Evolutionary conservation across 2,329 filamentous ascomycete species (phyloP).

Genomic region (Fusarium sp.): DNA sequence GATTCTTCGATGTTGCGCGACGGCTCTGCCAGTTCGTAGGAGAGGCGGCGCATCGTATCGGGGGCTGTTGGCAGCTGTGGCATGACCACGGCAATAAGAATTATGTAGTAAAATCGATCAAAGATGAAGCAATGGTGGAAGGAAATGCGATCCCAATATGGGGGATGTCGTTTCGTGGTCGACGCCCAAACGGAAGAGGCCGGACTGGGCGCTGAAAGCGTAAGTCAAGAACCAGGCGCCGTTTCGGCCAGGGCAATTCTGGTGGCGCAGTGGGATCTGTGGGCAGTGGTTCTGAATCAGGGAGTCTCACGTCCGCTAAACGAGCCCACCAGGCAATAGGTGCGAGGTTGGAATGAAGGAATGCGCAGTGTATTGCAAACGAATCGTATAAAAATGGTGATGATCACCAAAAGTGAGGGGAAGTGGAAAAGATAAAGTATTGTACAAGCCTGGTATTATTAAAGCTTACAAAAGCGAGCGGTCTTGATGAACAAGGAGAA

Average conservation of each 20-base stretch:
- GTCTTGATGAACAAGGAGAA: conserved; percentile 10
- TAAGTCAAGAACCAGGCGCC: conserved; percentile 11
- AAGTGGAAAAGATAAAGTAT: background rate
- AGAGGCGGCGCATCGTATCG: conserved; percentile 57
- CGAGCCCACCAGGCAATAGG: conserved; percentile 21
- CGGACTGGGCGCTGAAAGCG: conserved; percentile 19
- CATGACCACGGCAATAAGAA: conserved; percentile 17
- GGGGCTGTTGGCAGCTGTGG: conserved; percentile 34
- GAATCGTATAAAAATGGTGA: conserved; percentile 1
- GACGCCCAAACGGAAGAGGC: conserved; percentile 18
- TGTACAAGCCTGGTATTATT: conserved; percentile 18
- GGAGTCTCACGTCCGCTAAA: conserved; percentile 26
- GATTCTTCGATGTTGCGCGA: conserved; percentile 55
- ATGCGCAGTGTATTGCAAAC: conserved; percentile 15
- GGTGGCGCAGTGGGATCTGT: conserved; percentile 39
- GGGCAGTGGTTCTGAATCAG: conserved; percentile 29
- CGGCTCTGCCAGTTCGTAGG: conserved; percentile 56
- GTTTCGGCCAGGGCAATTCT: conserved; percentile 24
- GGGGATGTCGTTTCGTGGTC: conserved; percentile 8
- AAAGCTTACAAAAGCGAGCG: conserved; percentile 18
- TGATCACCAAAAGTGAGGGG: conserved; percentile 4
- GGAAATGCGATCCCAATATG: conserved; percentile 10
- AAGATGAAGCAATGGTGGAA: conserved; percentile 4
- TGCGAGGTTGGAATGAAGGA: conserved; percentile 27
- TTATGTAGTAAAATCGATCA: background rate